Evolutionary conservation across 2,329 filamentous ascomycete genomes (phyloP), one percentile per base, ranked within the genome.

Genomic region (Truncatella angustata): DNA sequence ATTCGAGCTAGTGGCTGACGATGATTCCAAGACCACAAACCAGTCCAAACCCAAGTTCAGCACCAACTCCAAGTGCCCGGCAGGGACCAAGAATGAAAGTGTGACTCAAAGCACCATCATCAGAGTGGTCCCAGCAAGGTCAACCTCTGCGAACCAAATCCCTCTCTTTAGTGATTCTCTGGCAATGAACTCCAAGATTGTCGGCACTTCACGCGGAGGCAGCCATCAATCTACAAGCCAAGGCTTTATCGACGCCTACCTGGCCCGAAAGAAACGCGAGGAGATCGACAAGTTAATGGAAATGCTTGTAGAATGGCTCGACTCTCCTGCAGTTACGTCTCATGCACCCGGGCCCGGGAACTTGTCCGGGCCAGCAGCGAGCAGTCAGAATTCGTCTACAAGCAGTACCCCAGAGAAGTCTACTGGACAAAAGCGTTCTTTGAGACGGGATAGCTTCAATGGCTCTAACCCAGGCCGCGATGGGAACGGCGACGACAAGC

Each of bases 281-380:
- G 40, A 34, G 18, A 54, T 54, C 48, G 32, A 50, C 34, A 51
- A 37, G 35, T 34, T 54, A 30, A 54, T 54, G 52, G 47, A 32
- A 28, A 49, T 54, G 18, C 14, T 54, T 14, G 52, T 44, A 20
- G 40, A 26, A 34, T 54, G 52, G 40, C 5, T 50, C 14, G 48
- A 54, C 14, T 35, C 49, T 6, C 40, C 30, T 46, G 28, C 35
- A 9, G 23, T 42, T n/a, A 45, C 11, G 12, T 24, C 35, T 30
- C 40, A 34, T 43, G 16, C 37, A 4, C 30, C 16, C 20, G 39
- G 49, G 5, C 28, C 40, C 16, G 49, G 49, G 6, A 23, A 21
- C 12, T 36, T 39, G 9, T 34, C 49, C n/a, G 24, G 20, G 28
- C 16, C 16, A 18, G 11, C 39, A n/a, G 16, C 10, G 6, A 36